These are phyloP conservation scores for Lachnellula occidentalis DNA, from an alignment of 2,329 filamentous ascomycete species.

Conservation along the genomic window DNA sequence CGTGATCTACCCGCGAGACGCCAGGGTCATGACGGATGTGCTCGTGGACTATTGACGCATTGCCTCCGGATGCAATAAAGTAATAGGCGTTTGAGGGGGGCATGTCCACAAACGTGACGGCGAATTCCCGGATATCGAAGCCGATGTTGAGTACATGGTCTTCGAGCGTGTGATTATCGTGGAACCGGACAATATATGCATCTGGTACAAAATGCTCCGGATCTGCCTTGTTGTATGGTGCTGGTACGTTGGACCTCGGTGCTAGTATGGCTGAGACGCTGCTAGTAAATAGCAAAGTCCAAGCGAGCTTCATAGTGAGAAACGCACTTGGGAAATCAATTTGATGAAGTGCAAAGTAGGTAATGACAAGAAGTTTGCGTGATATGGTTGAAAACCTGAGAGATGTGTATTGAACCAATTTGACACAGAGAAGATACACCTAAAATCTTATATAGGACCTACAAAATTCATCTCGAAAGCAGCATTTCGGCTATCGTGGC, in stretches of 20 bases:
- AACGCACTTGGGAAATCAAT: background rate
- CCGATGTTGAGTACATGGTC: background rate
- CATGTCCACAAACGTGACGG: background rate
- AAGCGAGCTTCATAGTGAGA: background rate
- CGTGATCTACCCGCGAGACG: background rate
- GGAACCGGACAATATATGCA: background rate
- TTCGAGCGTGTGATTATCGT: background rate
- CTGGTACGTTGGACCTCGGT: background rate
- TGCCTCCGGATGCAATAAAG: background rate
- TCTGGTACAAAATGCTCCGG: background rate
- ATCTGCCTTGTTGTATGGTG: background rate
- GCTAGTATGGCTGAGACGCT: background rate
- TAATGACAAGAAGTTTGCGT: background rate
- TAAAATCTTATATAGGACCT: too few species aligned
- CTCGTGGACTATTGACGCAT: background rate
- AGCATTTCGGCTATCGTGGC: too few species aligned
- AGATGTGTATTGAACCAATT: too few species aligned
- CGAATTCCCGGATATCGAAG: background rate
- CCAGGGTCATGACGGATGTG: constrained; percentile 1
- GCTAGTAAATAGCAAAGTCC: background rate
- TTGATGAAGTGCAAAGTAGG: background rate
- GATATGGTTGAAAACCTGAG: background rate
- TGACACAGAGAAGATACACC: too few species aligned
- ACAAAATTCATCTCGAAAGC: too few species aligned
- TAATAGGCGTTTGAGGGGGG: background rate